A percentile compares a stretch with the other conserved stretches of the same genome.
Conservation (phyloP, 2,329 filamentous ascomycete genomes). For the Byssoonygena ceratinophila region DNA sequence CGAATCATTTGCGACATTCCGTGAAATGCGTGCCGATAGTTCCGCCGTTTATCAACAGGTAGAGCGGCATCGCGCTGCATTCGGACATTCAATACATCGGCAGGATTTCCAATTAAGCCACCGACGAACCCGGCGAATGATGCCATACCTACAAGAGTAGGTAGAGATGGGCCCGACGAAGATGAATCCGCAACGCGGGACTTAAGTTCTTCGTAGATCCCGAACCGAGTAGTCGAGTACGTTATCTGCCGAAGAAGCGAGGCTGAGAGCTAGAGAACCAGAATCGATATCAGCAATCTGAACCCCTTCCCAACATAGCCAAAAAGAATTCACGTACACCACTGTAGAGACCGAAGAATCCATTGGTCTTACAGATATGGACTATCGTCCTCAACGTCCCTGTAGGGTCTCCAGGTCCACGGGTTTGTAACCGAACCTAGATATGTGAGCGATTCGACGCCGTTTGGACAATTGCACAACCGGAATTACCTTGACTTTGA, state of each 20-base stretch:
- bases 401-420: constrained; percentile 60
- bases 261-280: constrained; percentile 57
- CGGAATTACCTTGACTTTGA: constrained; percentile 45
- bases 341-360: constrained; percentile 71
- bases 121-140: constrained; percentile 76
- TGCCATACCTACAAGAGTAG: constrained; percentile 71
- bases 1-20: constrained; percentile 78
- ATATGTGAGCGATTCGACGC: neutral
- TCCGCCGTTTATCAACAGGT: constrained; percentile 60
- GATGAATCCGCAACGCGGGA: constrained; percentile 48
- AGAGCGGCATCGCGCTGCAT: constrained; percentile 92
- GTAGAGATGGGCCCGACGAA: constrained; percentile 52
- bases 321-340: constrained; percentile 45
- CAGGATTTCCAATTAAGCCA: constrained; percentile 83
- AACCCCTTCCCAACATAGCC: constrained; percentile 7
- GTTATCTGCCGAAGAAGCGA: constrained; percentile 88
- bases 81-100: constrained; percentile 91
- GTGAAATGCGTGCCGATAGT: constrained; percentile 82
- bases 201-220: constrained; percentile 92
- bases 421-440: constrained; percentile 79
- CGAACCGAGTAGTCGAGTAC: constrained; percentile 93
- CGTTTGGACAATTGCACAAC: constrained; percentile 5
- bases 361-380: constrained; percentile 67
- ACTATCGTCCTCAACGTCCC: constrained; percentile 78
- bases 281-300: neutral